These are phyloP conservation scores for Wickerhamiella azymoides DNA, from an alignment of 805 yeast genomes.

Conservation along the genomic window DNA sequence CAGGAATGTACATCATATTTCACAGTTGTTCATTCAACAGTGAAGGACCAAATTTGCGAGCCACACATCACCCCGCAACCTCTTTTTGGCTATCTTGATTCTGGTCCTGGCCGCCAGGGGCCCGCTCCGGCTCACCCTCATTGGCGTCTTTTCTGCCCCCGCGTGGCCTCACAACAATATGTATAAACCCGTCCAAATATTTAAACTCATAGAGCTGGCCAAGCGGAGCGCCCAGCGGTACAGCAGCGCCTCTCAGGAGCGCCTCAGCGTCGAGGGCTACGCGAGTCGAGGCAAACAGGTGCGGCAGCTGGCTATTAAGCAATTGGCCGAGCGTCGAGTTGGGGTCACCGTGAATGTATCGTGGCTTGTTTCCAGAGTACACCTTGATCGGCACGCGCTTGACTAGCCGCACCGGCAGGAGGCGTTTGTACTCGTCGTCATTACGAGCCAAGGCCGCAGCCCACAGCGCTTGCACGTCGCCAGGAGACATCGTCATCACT, in stretches of 20 bases:
- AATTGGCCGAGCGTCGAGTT: constrained; percentile 28
- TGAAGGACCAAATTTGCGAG: too few relatives aligned
- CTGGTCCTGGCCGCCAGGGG: too few relatives aligned
- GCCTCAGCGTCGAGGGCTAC: constrained; percentile 31
- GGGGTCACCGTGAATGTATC: not conserved
- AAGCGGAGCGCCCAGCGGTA: constrained; percentile 35
- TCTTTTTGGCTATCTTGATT: too few relatives aligned
- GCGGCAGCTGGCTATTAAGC: constrained; percentile 32
- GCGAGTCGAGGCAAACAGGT: constrained; percentile 31
- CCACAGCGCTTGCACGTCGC: constrained; percentile 48
- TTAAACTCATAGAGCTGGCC: constrained; percentile 34
- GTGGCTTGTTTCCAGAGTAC: constrained; percentile 11
- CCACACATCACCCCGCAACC: too few relatives aligned
- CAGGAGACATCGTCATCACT: constrained; percentile 62
- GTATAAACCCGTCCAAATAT: constrained; percentile 55
- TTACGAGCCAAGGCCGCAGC: constrained; percentile 14
- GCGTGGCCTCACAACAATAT: constrained; percentile 23
- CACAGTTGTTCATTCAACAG: too few relatives aligned
- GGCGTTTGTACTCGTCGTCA: constrained; percentile 20
- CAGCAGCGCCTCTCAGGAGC: constrained; percentile 40
- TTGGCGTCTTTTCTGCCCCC: too few relatives aligned
- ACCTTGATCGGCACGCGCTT: constrained; percentile 24
- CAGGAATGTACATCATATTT: too few relatives aligned
- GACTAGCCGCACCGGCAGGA: constrained; percentile 14
- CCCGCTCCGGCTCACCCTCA: too few relatives aligned